These are phyloP conservation scores for Citrullus mucosospermus DNA, from an alignment of 306 rosid species.

Conservation along the genomic window DNA sequence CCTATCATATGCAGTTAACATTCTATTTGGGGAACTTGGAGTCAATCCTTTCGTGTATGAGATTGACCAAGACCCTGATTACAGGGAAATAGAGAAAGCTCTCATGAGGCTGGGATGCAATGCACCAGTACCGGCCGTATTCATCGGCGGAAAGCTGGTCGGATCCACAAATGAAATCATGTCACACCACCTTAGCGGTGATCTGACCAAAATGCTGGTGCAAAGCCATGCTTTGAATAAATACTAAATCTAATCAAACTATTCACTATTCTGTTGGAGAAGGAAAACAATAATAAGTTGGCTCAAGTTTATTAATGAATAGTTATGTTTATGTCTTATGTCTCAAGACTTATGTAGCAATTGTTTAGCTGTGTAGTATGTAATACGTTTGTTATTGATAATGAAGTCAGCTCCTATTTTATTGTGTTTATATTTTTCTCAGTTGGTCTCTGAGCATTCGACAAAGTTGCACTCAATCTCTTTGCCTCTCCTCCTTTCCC, in stretches of 20 bases:
- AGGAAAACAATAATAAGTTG: slow-evolving; percentile 40
- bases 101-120: slow-evolving; percentile 51
- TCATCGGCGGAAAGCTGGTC: slow-evolving; percentile 67
- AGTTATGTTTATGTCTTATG: slow-evolving; percentile 23
- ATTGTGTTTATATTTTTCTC: not conserved
- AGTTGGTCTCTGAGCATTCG: not conserved
- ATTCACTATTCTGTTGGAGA: slow-evolving; percentile 22
- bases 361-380: slow-evolving; percentile 40
- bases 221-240: slow-evolving; percentile 28
- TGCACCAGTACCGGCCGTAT: slow-evolving; percentile 74
- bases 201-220: slow-evolving; percentile 39
- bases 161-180: slow-evolving; percentile 96
- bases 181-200: slow-evolving; percentile 88
- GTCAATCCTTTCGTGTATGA: slow-evolving; percentile 54
- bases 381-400: slow-evolving; percentile 44
- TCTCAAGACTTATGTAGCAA: slow-evolving; percentile 34
- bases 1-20: slow-evolving; percentile 65
- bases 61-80: slow-evolving; percentile 78
- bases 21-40: slow-evolving; percentile 55
- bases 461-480: not conserved
- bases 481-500: not conserved
- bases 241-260: not conserved
- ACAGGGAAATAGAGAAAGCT: slow-evolving; percentile 84
- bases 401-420: slow-evolving; percentile 37
- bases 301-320: slow-evolving; percentile 26